A percentile compares a stretch with the other conserved stretches of the same genome.
These are phyloP conservation scores for Trametes cinnabarina DNA, from an alignment of 768 basidiomycete genomes.

Conservation along the genomic window DNA sequence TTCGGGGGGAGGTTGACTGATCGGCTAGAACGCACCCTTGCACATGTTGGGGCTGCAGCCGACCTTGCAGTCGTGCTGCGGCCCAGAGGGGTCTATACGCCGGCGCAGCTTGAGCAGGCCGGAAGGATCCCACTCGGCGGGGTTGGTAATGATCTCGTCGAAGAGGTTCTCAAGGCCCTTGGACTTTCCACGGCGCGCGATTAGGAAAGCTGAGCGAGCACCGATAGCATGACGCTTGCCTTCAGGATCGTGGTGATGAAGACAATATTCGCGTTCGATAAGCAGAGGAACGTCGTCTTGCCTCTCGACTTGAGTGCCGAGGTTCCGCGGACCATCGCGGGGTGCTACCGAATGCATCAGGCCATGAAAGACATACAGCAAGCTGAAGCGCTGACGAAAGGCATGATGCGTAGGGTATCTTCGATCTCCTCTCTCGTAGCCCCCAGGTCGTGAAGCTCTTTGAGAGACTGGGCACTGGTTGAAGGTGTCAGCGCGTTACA, in stretches of 20 bases:
- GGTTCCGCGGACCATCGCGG: conserved; percentile 94
- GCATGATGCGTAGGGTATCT: conserved; percentile 73
- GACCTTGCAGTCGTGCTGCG: conserved; percentile 79
- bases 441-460: conserved; percentile 68
- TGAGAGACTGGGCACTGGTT: conserved; percentile 64
- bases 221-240: conserved; percentile 43
- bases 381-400: conserved; percentile 63
- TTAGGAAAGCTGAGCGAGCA: too few species aligned
- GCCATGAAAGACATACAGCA: not conserved
- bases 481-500: conserved; percentile 1
- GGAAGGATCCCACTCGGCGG: conserved; percentile 73
- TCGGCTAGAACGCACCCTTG: conserved; percentile 57
- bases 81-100: conserved; percentile 69
- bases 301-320: conserved; percentile 67
- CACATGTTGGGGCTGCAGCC: conserved; percentile 98
- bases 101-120: conserved; percentile 75
- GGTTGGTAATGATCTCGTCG: conserved; percentile 88
- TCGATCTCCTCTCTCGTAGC: conserved; percentile 75
- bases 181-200: conserved; percentile 56
- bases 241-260: conserved; percentile 90
- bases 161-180: conserved; percentile 74
- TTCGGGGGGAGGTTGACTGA: not conserved
- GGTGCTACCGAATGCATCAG: conserved; percentile 59
- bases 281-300: conserved; percentile 76
- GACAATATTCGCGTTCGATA: conserved; percentile 91